Base-by-base conservation (phyloP, 495 filamentous ascomycete genomes). In the Neurospora intermedia region DNA sequence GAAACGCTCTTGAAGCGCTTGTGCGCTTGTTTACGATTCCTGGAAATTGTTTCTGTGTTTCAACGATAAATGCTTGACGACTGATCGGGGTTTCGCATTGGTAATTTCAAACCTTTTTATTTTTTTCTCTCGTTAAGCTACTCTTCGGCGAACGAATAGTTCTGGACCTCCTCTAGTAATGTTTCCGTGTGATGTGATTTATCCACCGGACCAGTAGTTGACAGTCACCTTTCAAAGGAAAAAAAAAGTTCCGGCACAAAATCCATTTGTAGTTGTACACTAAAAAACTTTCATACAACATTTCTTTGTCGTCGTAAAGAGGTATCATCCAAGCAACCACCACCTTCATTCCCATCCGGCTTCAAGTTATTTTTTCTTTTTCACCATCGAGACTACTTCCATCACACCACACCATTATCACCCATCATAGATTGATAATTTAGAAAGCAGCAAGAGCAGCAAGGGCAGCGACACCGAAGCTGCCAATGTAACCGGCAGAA, bases 391-490 rank as follows among this genome's bases (percentile, higher is more conserved):
- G 11, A n/a, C 2, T 4, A 54, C 46, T 54, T 13, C 23, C 4
- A 23, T 2, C 27, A 31, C 27, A 31, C 27, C 20, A 23, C 38
- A 13, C 5, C 4, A 54, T 54, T 13, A 54, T 20, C 46, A 23
- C 35, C 18, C 23, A 38, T 35, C 23, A 27, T 9, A 20, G 15
- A 35, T 13, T 27, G 54, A 66, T 66, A 38, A 66, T 70, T 76
- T 76, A 82, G 59, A 81, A 73, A 10, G 77, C 80, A 70, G 77
- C 79, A 20, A 80, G 59, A 23, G 76, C 76, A 41, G 77, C 78
- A 27, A 82, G 75, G 9, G 69, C 72, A 4, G 78, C n/a, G 73
- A 80, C 73, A 54, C 73, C 79, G 13, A 80, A 15, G 48, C 73
- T 69, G 38, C 78, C 76, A 2, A 80, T 70, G 42, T 75, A 74